phyloP scores from a whole-genome alignment of 306 rosid species.

The Cucurbita ficifolia region DNA sequence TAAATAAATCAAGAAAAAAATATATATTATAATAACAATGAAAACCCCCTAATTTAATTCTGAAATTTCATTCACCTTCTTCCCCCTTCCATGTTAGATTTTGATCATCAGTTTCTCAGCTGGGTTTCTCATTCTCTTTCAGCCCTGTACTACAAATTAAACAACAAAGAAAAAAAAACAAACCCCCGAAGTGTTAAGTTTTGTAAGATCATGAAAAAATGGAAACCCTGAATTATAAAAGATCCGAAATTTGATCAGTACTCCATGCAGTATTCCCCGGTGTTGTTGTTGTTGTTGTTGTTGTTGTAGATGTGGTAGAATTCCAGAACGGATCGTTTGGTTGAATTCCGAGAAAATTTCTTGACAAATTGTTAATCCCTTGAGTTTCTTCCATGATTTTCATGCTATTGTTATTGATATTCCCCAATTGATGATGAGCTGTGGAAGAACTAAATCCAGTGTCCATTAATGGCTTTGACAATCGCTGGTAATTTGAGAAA shows the following conservation, averaged over 20 bases:
- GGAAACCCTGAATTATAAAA: constrained; percentile 21
- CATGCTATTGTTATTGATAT: neutral
- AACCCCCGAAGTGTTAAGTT: neutral
- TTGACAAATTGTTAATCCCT: constrained; percentile 37
- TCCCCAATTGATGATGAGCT: neutral
- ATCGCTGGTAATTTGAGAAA: neutral
- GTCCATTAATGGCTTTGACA: constrained; percentile 30
- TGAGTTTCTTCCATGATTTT: constrained; percentile 42
- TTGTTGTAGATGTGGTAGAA: neutral
- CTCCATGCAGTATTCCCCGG: constrained; percentile 37
- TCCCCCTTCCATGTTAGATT: neutral
- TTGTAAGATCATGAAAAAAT: neutral
- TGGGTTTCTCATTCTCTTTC: neutral
- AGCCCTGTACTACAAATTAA: neutral
- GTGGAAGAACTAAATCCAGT: constrained; percentile 9
- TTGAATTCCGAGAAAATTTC: constrained; percentile 33
- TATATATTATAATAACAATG: neutral
- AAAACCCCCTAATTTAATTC: constrained; percentile 1
- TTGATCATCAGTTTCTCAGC: neutral
- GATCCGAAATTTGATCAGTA: constrained; percentile 28
- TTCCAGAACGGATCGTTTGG: constrained; percentile 33
- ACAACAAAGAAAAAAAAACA: neutral
- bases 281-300: neutral
- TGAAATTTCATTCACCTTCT: neutral
- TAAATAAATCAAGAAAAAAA: neutral